A percentile compares a stretch with the other conserved stretches of the same genome.
phyloP scores from a whole-genome alignment of 805 yeast genomes.

The Zygoascus bituminiphila region DNA sequence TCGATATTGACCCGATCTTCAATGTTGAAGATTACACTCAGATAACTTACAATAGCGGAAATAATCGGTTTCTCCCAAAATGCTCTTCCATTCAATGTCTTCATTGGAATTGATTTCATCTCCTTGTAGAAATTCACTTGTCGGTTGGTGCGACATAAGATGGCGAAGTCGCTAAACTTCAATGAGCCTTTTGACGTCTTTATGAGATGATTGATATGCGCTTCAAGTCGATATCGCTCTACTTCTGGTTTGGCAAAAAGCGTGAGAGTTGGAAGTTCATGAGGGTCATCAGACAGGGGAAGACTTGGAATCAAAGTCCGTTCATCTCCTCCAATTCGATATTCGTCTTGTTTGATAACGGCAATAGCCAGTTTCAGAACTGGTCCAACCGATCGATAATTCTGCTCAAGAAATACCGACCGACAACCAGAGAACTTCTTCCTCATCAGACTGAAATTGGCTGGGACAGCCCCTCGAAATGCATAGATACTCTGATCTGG shows the following conservation, averaged over 20 bases:
- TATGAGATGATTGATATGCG: constrained; percentile 36
- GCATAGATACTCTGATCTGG: constrained; percentile 94
- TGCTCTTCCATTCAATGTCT: constrained; percentile 50
- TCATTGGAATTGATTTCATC: constrained; percentile 56
- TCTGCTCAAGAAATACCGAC: constrained; percentile 47
- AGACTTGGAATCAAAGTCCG: constrained; percentile 32
- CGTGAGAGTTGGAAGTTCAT: constrained; percentile 9
- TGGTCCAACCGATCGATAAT: constrained; percentile 70
- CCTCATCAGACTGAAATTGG: constrained; percentile 53
- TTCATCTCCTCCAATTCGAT: constrained; percentile 13
- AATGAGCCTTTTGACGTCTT: constrained; percentile 38
- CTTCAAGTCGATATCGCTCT: constrained; percentile 19
- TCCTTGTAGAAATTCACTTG: constrained; percentile 39
- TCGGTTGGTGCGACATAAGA: constrained; percentile 58
- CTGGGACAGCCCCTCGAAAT: constrained; percentile 69
- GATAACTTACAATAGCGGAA: constrained; percentile 48
- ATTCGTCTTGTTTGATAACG: constrained; percentile 52
- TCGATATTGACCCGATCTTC: constrained; percentile 53
- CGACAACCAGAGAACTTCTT: constrained; percentile 29
- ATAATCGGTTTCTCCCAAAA: constrained; percentile 78
- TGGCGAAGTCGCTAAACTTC: constrained; percentile 54
- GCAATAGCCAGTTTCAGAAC: constrained; percentile 58
- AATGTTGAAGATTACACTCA: constrained; percentile 53
- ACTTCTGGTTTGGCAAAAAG: constrained; percentile 53
- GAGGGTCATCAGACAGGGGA: constrained; percentile 28